Conservation (phyloP, 202 grass and related monocot species). For the Panicum hallii region DNA sequence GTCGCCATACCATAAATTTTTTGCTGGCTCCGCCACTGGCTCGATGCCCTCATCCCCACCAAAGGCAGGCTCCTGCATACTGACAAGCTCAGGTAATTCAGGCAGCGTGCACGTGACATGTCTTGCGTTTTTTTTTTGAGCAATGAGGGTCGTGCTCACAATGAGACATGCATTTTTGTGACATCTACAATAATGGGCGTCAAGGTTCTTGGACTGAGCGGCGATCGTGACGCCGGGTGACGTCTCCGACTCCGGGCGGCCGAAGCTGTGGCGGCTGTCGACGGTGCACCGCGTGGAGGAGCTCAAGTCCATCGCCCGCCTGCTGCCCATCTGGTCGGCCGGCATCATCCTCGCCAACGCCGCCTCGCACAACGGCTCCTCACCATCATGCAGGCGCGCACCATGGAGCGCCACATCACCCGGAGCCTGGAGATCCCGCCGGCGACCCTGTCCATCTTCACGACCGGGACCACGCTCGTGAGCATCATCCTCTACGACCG, state of each 20-base stretch:
- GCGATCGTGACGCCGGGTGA: constrained; percentile 51
- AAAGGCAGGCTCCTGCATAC: constrained; percentile 72
- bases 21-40: no score
- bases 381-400: constrained; percentile 54
- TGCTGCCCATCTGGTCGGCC: constrained; percentile 62
- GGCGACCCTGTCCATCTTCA: constrained; percentile 29
- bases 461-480: background rate
- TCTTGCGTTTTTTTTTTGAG: background rate
- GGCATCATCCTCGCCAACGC: constrained; percentile 52
- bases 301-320: constrained; percentile 58
- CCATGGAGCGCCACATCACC: constrained; percentile 58
- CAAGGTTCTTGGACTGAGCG: constrained; percentile 56
- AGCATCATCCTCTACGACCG: constrained; percentile 37
- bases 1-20: no score
- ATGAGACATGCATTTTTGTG: background rate
- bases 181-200: background rate
- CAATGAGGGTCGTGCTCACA: background rate
- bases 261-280: constrained; percentile 47
- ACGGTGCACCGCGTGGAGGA: constrained; percentile 70
- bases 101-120: background rate
- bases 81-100: constrained; percentile 66
- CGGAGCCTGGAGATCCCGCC: background rate
- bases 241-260: constrained; percentile 31
- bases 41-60: constrained; percentile 70
- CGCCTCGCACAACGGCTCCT: constrained; percentile 54